Evolutionary conservation across 768 basidiomycete genomes (phyloP).

Genomic region (Lentinula raphanica): DNA sequence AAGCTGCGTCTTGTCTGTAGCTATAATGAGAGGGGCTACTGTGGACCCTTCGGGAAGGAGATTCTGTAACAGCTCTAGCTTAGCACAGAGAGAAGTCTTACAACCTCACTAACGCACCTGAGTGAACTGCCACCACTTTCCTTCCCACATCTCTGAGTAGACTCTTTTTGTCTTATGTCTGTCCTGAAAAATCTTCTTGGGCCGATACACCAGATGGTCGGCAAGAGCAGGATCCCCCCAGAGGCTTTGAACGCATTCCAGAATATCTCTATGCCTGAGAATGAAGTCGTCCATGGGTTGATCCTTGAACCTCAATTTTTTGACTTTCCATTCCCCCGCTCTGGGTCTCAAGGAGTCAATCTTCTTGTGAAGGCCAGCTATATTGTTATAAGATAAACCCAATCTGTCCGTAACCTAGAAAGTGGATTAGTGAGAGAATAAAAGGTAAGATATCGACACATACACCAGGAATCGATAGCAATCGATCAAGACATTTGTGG

Average conservation of each 20-base stretch:
- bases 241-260: slow-evolving; percentile 20
- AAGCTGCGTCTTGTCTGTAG: no score
- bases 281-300: slow-evolving; percentile 8
- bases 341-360: no score
- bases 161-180: no score
- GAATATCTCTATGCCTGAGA: slow-evolving; percentile 18
- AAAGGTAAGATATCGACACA: not conserved
- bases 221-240: slow-evolving; percentile 22
- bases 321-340: no score
- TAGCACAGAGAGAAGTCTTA: not conserved
- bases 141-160: no score
- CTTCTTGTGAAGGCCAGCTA: no score
- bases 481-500: slow-evolving; percentile 17
- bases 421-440: no score
- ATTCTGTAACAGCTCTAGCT: not conserved
- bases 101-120: no score
- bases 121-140: no score
- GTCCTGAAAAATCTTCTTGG: no score
- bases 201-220: slow-evolving; percentile 18
- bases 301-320: slow-evolving; percentile 10
- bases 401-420: not conserved
- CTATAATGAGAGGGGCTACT: no score
- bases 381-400: slow-evolving; percentile 17
- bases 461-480: slow-evolving; percentile 20
- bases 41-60: slow-evolving; percentile 8